Evolutionary conservation across 139 green algal species (phyloP), one percentile per base, ranked within the genome.

Genomic region (Zygnema circumcarinatum): DNA sequence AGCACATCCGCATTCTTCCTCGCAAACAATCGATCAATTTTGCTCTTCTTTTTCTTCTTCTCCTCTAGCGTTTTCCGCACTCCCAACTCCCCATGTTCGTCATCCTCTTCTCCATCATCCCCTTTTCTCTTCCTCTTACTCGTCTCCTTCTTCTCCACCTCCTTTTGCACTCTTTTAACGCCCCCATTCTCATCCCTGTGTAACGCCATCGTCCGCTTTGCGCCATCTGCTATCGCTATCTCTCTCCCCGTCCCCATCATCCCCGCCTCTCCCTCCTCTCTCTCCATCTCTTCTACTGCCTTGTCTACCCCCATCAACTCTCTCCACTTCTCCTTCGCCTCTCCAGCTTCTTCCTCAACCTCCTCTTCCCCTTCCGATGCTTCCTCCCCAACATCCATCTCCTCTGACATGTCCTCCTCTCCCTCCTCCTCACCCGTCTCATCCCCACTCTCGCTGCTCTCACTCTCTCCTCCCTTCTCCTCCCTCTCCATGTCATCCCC

Each of bases 31-130:
- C 75, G 72, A 16, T 90, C 76, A 31, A 89, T 73, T 29, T 89
- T 92, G 62, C 85, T 87, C 39, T 85, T 88, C 2, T 81, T 69
- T 2, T 88, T 90, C 74, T 87, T 87, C 16, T 72, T 84, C 76
- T 16, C 53, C 22, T 76, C 76, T 16, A 20, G 20, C 53, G 20
- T 32, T 16, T 76, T 21, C 76, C 36, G 31, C 21, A 38, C 76
- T 42, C 53, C 53, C 22, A 20, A 38, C 76, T 80, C 76, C 16
- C 79, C 22, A 16, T 84, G 39, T 42, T 84, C 76, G 16, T 72
- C 20, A 11, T n/a, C n/a, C n/a, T n/a, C n/a, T n/a, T n/a, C n/a
- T n/a, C 73, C 67, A n/a, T n/a, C n/a, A 29, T 72, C 56, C 56
- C n/a, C 29, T 72, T 35, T n/a, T n/a, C 56, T n/a, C n/a, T n/a